These are phyloP conservation scores for Stylosanthes scabra DNA, from an alignment of 331 rosid genomes.

Conservation along the genomic window DNA sequence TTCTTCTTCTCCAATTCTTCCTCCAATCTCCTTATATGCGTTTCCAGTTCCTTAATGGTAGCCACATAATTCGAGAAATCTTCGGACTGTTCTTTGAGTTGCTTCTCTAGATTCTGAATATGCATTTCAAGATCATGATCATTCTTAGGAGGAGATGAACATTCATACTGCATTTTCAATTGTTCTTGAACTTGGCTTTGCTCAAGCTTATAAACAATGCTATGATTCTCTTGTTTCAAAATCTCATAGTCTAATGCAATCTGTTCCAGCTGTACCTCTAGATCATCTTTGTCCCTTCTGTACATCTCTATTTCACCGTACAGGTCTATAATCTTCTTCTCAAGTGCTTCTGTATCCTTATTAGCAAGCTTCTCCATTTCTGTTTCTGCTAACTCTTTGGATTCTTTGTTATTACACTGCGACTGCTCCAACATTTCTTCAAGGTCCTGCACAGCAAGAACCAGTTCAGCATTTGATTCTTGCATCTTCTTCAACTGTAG, in stretches of 20 bases:
- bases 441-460: constrained; percentile 86
- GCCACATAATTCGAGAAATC: constrained; percentile 67
- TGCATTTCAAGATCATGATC: constrained; percentile 54
- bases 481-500: constrained; percentile 90
- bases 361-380: constrained; percentile 74
- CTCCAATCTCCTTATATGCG: constrained; percentile 68
- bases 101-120: constrained; percentile 67
- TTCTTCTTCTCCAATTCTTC: constrained; percentile 79
- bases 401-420: constrained; percentile 41
- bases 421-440: constrained; percentile 90
- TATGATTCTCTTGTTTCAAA: constrained; percentile 94
- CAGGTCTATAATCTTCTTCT: constrained; percentile 76
- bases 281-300: constrained; percentile 85
- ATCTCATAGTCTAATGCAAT: constrained; percentile 96
- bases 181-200: constrained; percentile 91
- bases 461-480: constrained; percentile 88
- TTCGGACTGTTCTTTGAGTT: constrained; percentile 71
- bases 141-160: constrained; percentile 53
- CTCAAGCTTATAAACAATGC: constrained; percentile 69
- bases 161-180: constrained; percentile 76
- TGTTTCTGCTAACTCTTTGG: constrained; percentile 42
- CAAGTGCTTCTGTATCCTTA: constrained; percentile 65
- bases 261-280: constrained; percentile 94
- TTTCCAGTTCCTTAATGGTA: constrained; percentile 71
- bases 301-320: constrained; percentile 79